Evolutionary conservation across 176 grass and related monocot species (phyloP), one percentile per base, ranked within the genome.

Genomic region (Aegilops longissima): DNA sequence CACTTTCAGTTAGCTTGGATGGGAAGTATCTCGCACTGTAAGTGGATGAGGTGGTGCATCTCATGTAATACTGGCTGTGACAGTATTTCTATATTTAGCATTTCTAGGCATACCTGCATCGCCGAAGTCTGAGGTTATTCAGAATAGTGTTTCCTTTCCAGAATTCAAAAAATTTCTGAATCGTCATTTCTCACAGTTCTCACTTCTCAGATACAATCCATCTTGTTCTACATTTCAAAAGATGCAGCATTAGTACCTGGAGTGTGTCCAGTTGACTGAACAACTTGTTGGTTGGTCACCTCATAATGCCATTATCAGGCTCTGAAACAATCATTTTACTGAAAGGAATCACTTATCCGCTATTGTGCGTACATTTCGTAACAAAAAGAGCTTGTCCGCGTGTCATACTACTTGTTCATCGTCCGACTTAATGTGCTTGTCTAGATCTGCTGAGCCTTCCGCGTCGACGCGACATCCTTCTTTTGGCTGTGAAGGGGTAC

Each of bases 21-120:
- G 96, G 96, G 1, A 98, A 95, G 45, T 95, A 95, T 84, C 83
- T 98, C 47, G 93, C 90, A 66, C 73, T 95, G 96, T 98, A 98
- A 98, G 96, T 91, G 69, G 51, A 27, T 82, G 51, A 66, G 45
- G 27, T 87, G 16, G 58, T 35, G 21, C 21, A 36, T 36, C 24
- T 63, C 85, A 42, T 63, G 45, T 83, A 27, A 90, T 34, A 20
- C 58, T 40, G 54, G 31, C 42, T 27, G 8, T 16, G 8, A 2
- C 8, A 69, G 18, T 68, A 54, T 4, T 2, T 12, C 61, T 65
- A 18, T 62, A 14, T 79, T 39, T 21, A 85, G 8, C 6, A 4
- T 61, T 73, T 67, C 24, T 66, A 81, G 9, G 68, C 80, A 42
- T 12, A 35, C 11, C 9, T 23, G 11, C 11, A 30, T 80, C 17